Evolutionary conservation across 495 filamentous ascomycete genomes (phyloP).

Genomic region (Penicillium cataractarum): DNA sequence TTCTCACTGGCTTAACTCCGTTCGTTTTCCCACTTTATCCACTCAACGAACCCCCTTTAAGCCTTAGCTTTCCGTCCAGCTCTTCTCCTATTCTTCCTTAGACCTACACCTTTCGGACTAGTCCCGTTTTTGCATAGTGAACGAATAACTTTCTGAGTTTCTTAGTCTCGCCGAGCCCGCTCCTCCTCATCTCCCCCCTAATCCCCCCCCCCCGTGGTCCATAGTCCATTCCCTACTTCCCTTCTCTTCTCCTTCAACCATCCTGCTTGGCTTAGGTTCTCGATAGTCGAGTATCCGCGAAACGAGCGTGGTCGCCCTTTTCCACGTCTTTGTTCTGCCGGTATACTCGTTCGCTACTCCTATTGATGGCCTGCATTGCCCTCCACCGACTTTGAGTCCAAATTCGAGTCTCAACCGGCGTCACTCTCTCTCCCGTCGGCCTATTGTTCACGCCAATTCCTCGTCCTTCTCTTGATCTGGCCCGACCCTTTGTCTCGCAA

Average conservation of each 20-base stretch:
- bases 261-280: constrained; percentile 1
- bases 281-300: constrained; percentile 1
- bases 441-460: constrained; percentile 1
- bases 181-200: constrained; percentile 15
- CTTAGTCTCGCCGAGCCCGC: constrained; percentile 4
- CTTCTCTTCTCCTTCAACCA: constrained; percentile 18
- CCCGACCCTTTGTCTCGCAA: not conserved
- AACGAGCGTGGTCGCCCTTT: constrained; percentile 6
- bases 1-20: not conserved
- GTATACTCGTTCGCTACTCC: constrained; percentile 7
- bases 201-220: constrained; percentile 14
- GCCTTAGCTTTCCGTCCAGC: constrained; percentile 13
- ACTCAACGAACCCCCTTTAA: constrained; percentile 22
- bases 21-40: not conserved
- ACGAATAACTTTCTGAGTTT: not conserved
- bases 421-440: constrained; percentile 9
- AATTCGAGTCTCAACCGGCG: constrained; percentile 9
- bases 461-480: constrained; percentile 10
- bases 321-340: not conserved
- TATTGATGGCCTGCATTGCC: constrained; percentile 2
- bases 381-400: not conserved
- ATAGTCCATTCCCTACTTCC: constrained; percentile 15
- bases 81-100: constrained; percentile 27
- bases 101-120: not conserved
- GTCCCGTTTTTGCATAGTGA: not conserved